Base-by-base conservation (phyloP, 441 rosid genomes). In the Melastoma candidum region DNA sequence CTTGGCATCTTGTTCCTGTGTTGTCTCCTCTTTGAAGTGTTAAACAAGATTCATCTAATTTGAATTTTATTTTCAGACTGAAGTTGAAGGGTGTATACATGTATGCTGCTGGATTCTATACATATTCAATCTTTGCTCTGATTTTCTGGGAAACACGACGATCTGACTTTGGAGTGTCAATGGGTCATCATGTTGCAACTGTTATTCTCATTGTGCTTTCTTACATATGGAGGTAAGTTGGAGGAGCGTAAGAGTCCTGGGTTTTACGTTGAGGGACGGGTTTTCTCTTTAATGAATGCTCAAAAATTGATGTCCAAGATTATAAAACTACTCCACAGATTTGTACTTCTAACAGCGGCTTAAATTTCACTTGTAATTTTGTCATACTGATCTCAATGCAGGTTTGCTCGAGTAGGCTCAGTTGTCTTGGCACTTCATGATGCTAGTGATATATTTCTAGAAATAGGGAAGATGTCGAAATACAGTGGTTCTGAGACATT, bases 81-180 rank as follows among this genome's bases (percentile, higher is more conserved):
- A 90, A 90, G 70, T 66, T 90, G 76, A 87, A 80, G 73, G 83
- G 74, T 11, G 3, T 77, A 45, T 93, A 88, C 68, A 82, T 88
- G 95, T 93, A 79, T 71, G 82, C 67, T 74, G 96, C 95, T 74
- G 98, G 98, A 24, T 93, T 93, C 76, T 93, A 93, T 66, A 62
- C 95, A 4, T 93, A 93, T 76, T 93, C 98, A 47, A 88, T 93
- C 51, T 86, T 89, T 74, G 97, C 98, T 71, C 64, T 90, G 69
- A 65, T 90, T 13, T 90, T 85, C 56, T 90, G 96, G 98, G 96
- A 90, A 70, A 90, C 98, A 9, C 80, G 96, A 68, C 85, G 98
- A 54, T 80, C 93, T 2, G 98, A 90, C 70, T 90, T 90, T 64
- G 98, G 96, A 32, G 98, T 90, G 68, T 90, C 96, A 24, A 87